Percentiles rank a stretch among this genome's conserved stretches.
Evolutionary conservation across 2,329 filamentous ascomycete genomes (phyloP).

Genomic region (Cryphonectria japonica): DNA sequence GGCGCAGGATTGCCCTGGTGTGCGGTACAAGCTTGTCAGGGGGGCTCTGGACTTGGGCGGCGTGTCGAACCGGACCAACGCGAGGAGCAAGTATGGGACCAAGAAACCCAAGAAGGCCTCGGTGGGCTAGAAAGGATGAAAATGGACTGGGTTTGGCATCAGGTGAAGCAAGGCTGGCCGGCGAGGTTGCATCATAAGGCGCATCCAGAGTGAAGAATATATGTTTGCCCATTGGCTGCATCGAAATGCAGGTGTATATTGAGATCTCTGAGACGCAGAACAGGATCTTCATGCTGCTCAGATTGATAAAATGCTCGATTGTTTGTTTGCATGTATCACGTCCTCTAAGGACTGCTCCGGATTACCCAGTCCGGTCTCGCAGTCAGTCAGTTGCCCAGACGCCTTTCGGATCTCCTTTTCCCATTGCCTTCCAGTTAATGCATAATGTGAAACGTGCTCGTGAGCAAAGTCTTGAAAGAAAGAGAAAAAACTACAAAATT

Average conservation of each 20-base stretch:
- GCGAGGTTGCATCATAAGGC: not conserved
- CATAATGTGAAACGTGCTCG: conserved; percentile 14
- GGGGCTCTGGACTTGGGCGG: conserved; percentile 95
- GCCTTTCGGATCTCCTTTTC: conserved; percentile 23
- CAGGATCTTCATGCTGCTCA: not conserved
- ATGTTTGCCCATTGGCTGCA: not conserved
- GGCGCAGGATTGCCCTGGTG: conserved; percentile 96
- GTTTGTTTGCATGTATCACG: conserved; percentile 9
- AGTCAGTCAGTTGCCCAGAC: conserved; percentile 19
- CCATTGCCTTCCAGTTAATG: conserved; percentile 14
- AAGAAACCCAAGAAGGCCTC: conserved; percentile 94
- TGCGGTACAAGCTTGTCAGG: conserved; percentile 91
- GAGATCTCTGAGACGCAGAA: not conserved
- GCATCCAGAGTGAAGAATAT: not conserved
- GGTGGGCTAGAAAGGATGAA: conserved; percentile 43
- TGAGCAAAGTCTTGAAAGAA: not conserved
- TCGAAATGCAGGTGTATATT: conserved; percentile 2
- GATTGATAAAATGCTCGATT: not conserved
- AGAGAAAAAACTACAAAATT: conserved; percentile 7
- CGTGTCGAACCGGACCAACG: conserved; percentile 81
- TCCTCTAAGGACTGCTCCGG: conserved; percentile 15
- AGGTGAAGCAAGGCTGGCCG: not conserved
- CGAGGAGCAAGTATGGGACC: conserved; percentile 94
- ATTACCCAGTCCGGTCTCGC: conserved; percentile 20
- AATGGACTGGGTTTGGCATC: not conserved